These are phyloP conservation scores for Xerocomellus dryophilus DNA, from an alignment of 768 basidiomycete species.

Conservation along the genomic window DNA sequence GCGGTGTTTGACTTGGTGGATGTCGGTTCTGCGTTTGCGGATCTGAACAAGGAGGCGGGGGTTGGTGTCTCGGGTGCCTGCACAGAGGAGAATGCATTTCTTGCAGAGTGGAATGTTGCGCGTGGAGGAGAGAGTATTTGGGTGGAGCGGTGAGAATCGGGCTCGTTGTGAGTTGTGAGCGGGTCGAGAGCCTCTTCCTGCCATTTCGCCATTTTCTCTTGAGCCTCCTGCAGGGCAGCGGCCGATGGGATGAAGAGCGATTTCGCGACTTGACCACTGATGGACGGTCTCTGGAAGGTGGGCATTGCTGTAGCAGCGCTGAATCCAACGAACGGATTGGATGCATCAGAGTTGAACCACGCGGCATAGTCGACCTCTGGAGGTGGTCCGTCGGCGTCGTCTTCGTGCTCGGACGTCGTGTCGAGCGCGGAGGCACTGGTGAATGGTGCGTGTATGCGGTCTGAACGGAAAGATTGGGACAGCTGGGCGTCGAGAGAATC, in stretches of 20 bases:
- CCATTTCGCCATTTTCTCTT: constrained; percentile 51
- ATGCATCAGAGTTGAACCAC: constrained; percentile 47
- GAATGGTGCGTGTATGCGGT: constrained; percentile 21
- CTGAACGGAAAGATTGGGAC: constrained; percentile 31
- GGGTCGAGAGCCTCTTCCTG: constrained; percentile 31
- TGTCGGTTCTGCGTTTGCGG: constrained; percentile 21
- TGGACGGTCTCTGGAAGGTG: constrained; percentile 19
- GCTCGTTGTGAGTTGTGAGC: constrained; percentile 21
- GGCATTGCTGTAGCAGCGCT: constrained; percentile 32
- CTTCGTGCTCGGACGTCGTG: background rate
- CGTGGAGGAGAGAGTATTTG: constrained; percentile 20
- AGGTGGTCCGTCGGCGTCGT: constrained; percentile 30
- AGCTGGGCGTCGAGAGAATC: constrained; percentile 49
- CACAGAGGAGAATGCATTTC: constrained; percentile 33
- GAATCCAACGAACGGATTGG: constrained; percentile 35
- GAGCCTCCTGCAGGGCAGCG: constrained; percentile 52
- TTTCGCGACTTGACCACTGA: constrained; percentile 3
- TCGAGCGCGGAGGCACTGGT: constrained; percentile 12
- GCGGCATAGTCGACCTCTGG: constrained; percentile 42
- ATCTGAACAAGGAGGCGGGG: constrained; percentile 29
- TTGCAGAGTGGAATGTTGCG: constrained; percentile 37
- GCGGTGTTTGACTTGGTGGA: constrained; percentile 13
- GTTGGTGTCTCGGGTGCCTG: constrained; percentile 39
- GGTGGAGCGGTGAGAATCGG: background rate
- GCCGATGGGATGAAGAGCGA: constrained; percentile 51